Base-by-base conservation (phyloP, 768 basidiomycete species). In the Hortiboletus flavorubellus region DNA sequence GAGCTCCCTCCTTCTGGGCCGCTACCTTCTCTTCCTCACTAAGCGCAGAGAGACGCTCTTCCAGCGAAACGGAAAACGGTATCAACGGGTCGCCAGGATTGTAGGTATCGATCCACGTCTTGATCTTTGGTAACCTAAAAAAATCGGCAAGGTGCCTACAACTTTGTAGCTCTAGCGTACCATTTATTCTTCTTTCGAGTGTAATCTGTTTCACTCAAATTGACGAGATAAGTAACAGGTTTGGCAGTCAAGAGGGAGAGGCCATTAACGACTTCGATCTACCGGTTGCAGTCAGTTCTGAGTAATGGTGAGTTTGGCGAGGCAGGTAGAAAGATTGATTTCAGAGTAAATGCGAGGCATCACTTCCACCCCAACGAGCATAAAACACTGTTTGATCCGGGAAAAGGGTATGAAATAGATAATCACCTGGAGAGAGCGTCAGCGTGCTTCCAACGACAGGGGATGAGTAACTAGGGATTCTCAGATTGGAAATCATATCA, bases 181-280 rank as follows among this genome's bases (percentile, higher is more conserved):
- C 97, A 98, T 79, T 98, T 98, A 78, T 98, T 98, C 85, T 98
- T 98, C 75, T 98, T 98, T 60, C 97, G 87, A 56, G 91, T 75
- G 65, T 91, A 99, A 70, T 99, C 97, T 61, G 84, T 83, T 73
- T 98, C 95, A 55, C 90, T 93, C 45, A 99, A 77, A 75, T 99
- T 99, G 75, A 98, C 94, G 47, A 99, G 88, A 76, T 99, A 99
- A 48, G 90, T 97, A 58, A 98, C 92, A 34, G 96, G 91, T 70
- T 98, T 98, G 51, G 97, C 95, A 16, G 96, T 98, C 51, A 99
- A 81, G 26, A 99, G 86, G 62, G 86, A 82, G 54, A 99, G 85
- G 43, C 83, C 73, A 72, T 97, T 97, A 71, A 97, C 86, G 53
- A 92, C 84, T 60, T 95, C 93, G 60, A 96, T 86, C 93, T 96